phyloP scores from a whole-genome alignment of 75 land plant genomes.

The Pseudotsuga menziesii region DNA sequence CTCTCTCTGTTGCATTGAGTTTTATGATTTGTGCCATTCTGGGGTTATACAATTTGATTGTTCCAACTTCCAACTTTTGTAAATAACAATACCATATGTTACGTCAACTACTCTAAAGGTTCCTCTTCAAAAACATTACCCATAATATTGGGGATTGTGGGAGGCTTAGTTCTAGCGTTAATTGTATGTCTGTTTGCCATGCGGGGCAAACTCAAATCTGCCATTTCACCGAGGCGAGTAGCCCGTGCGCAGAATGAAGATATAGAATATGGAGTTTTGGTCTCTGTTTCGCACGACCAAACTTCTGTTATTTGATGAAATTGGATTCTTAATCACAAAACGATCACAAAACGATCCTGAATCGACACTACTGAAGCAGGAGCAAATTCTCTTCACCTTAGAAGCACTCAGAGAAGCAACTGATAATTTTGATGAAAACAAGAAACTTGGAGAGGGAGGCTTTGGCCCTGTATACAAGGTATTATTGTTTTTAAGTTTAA shows the following conservation, averaged over 20 bases:
- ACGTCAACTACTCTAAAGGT: no score
- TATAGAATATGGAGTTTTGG: background rate
- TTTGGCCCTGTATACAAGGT: slow-evolving; percentile 2
- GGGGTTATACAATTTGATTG: no score
- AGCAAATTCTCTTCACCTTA: background rate
- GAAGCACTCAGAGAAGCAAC: background rate
- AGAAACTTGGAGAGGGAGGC: background rate
- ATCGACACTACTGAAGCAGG: background rate
- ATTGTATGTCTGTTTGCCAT: no score
- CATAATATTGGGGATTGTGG: no score
- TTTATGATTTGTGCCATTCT: no score
- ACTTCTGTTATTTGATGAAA: background rate
- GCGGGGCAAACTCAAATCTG: background rate
- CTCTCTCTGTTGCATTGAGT: no score
- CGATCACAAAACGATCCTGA: no score
- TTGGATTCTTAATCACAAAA: background rate
- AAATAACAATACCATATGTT: no score
- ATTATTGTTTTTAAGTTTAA: no score
- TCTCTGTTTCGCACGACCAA: background rate
- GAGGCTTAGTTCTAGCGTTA: no score
- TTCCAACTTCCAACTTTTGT: no score
- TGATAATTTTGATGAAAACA: background rate
- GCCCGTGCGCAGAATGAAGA: background rate
- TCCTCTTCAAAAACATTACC: no score
- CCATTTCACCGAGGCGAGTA: background rate